phyloP scores from a whole-genome alignment of 2,329 filamentous ascomycete species.

The Didymellaceae sp. region DNA sequence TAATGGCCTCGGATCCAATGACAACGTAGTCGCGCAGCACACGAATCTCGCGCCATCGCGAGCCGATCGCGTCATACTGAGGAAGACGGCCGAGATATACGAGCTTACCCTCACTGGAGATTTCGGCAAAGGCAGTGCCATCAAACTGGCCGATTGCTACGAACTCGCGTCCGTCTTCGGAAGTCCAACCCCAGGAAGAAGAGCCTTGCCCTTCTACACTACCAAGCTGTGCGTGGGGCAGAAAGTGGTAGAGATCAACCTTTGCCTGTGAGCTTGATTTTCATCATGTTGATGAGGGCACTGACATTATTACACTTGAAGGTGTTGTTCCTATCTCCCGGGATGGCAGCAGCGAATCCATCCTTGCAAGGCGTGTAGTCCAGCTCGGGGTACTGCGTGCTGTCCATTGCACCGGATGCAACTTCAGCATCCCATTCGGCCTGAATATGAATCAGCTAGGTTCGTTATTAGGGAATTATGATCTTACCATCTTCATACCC shows the following conservation, averaged over 20 bases:
- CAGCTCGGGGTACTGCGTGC: slow-evolving; percentile 37
- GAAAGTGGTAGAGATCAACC: slow-evolving; percentile 63
- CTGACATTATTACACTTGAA: slow-evolving; percentile 48
- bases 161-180: slow-evolving; percentile 59
- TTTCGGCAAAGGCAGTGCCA: slow-evolving; percentile 40
- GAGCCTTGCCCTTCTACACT: slow-evolving; percentile 51
- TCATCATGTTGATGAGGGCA: too few species aligned
- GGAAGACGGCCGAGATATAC: slow-evolving; percentile 60
- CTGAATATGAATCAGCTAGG: slow-evolving; percentile 16
- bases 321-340: slow-evolving; percentile 43
- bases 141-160: slow-evolving; percentile 58
- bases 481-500: slow-evolving; percentile 39
- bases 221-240: slow-evolving; percentile 59
- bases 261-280: slow-evolving; percentile 15
- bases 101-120: slow-evolving; percentile 56
- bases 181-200: slow-evolving; percentile 60
- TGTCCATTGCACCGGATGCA: slow-evolving; percentile 36
- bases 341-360: slow-evolving; percentile 43
- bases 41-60: slow-evolving; percentile 60
- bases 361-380: slow-evolving; percentile 40
- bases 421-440: slow-evolving; percentile 36
- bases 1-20: slow-evolving; percentile 45
- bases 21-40: slow-evolving; percentile 47
- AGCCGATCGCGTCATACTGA: slow-evolving; percentile 51
- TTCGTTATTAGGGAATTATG: too few species aligned